Evolutionary conservation across 2,329 filamentous ascomycete species (phyloP), one percentile per base, ranked within the genome.

Genomic region (Aspergillus chevalieri): DNA sequence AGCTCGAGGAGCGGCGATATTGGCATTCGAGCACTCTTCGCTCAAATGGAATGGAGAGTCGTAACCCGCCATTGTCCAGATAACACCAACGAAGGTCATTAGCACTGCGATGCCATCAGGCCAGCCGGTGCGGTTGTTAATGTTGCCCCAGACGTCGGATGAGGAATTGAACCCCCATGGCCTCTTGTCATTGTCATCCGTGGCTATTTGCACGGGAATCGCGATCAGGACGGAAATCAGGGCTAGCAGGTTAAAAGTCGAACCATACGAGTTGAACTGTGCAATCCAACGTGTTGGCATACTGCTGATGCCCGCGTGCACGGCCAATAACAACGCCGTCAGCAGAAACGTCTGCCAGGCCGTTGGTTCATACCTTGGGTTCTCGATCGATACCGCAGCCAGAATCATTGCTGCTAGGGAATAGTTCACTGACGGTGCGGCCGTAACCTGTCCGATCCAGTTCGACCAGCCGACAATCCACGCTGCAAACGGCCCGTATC

Each of bases 21-120:
- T 82, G 24, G 86, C 85, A 57, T 89, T 89, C 52, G 81, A 83
- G 66, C 85, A 89, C 66, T 89, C 85, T 62, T 89, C 85, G 3
- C 82, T 78, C n/a, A 89, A 68, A 67, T 89, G 85, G 65, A 88
- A 88, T 0, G 84, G 81, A 0, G 78, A 78, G 65, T 87, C 84
- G 62, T 86, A 86, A 38, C 83, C 82, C 5, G 75, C 75, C 77
- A 83, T 84, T 4, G 82, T 85, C 83, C 83, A 86, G 54, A 86
- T 85, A 30, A 86, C 83, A 24, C 79, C 78, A 41, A 86, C 78
- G 63, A 89, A 89, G 19, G 78, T 81, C 84, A 88, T 87, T 22
- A 89, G 72, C 0, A 88, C 76, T 0, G 82, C 79, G 17, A 88
- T 72, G 15, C 85, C 85, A 47, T 83, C 76, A 0, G 85, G 83